Evolutionary conservation across 1,139 yeast species (phyloP).

Genomic region (Zhuliangozyma blackwelliae): DNA sequence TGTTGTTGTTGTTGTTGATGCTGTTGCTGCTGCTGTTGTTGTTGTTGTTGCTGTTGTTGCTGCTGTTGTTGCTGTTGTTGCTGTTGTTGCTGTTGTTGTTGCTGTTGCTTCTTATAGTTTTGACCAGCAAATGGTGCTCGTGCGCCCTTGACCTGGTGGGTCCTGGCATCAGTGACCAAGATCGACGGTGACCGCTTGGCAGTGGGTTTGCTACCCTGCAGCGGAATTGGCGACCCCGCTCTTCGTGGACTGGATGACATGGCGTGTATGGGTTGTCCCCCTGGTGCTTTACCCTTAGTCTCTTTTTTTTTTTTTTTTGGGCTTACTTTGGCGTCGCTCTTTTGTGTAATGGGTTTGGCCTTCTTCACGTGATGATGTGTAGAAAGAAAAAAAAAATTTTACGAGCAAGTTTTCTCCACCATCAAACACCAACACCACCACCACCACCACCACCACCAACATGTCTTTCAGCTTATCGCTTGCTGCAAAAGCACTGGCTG

Average conservation of each 20-base stretch:
- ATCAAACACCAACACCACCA: not conserved
- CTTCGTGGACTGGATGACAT: slow-evolving; percentile 3
- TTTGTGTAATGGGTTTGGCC: not conserved
- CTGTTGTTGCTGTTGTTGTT: slow-evolving; percentile 14
- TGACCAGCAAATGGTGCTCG: slow-evolving; percentile 87
- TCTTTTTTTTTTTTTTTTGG: not conserved
- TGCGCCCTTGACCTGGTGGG: slow-evolving; percentile 49
- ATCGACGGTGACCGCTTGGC: slow-evolving; percentile 93
- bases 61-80: slow-evolving; percentile 12
- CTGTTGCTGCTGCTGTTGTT: slow-evolving; percentile 7
- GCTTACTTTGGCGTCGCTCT: too few species aligned
- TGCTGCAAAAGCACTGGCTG: slow-evolving; percentile 82
- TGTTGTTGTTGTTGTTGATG: slow-evolving; percentile 7
- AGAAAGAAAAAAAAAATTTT: slow-evolving; percentile 1
- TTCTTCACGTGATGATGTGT: too few species aligned
- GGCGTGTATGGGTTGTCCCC: not conserved
- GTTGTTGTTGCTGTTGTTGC: slow-evolving; percentile 9
- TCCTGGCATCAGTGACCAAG: slow-evolving; percentile 83
- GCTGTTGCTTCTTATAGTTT: slow-evolving; percentile 39
- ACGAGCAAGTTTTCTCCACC: not conserved
- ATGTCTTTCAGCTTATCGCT: slow-evolving; percentile 48
- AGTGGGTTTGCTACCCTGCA: slow-evolving; percentile 41
- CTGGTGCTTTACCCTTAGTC: not conserved
- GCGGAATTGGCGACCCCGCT: slow-evolving; percentile 5
- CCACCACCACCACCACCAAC: not conserved